Conservation (phyloP, 2,329 filamentous ascomycete species). For the Penicillium brasilianum region DNA sequence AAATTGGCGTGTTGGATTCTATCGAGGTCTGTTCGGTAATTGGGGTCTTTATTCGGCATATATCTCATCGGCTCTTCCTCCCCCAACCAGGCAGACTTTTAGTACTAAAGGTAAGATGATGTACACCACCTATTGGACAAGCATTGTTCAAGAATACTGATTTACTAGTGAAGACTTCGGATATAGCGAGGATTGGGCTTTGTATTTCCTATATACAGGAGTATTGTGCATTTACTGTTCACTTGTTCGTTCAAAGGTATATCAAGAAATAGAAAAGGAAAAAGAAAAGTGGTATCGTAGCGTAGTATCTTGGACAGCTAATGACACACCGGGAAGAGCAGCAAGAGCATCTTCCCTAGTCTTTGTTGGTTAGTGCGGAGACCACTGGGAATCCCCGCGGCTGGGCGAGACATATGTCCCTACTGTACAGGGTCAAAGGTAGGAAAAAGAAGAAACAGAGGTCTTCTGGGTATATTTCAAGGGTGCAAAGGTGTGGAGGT, state of each 20-base stretch:
- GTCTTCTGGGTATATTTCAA: constrained; percentile 5
- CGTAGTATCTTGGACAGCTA: background rate
- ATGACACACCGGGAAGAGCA: background rate
- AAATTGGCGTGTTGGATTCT: no score
- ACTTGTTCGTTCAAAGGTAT: background rate
- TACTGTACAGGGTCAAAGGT: constrained; percentile 23
- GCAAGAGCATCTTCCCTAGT: background rate
- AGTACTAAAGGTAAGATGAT: no score
- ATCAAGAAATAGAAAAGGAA: background rate
- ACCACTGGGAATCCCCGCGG: background rate
- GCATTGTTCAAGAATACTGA: background rate
- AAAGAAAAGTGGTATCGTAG: constrained; percentile 7
- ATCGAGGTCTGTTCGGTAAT: no score
- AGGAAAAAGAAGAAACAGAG: background rate
- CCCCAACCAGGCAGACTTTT: no score
- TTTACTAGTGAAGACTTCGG: background rate
- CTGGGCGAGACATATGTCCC: constrained; percentile 5
- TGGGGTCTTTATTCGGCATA: no score
- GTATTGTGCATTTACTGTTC: background rate
- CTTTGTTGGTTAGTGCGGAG: background rate
- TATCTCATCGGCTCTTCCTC: no score
- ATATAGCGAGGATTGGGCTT: background rate
- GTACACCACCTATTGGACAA: background rate
- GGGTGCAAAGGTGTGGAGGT: background rate
- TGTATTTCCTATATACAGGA: background rate